Conservation (phyloP, 2,329 filamentous ascomycete species). For the Beauveria sp. region DNA sequence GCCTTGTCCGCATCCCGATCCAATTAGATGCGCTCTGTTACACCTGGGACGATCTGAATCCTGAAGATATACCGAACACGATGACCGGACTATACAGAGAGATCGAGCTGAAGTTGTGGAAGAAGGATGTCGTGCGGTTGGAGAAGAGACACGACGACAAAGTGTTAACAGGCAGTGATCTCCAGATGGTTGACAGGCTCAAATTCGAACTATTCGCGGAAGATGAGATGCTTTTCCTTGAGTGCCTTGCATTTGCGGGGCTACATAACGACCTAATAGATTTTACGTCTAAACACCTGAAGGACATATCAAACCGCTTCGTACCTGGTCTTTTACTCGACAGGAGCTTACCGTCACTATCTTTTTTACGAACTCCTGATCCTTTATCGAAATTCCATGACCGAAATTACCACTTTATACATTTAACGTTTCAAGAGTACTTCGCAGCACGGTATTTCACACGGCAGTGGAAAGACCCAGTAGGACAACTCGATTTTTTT, state of each 20-base stretch:
- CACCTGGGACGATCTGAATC: conserved; percentile 5
- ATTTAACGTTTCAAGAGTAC: background rate
- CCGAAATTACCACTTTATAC: no score
- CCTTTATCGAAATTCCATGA: no score
- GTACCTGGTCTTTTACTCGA: background rate
- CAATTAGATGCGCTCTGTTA: conserved; percentile 31
- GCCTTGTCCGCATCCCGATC: conserved; percentile 34
- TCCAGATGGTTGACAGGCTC: conserved; percentile 10
- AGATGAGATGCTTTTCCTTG: conserved; percentile 18
- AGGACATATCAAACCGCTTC: background rate
- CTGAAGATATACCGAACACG: conserved; percentile 18
- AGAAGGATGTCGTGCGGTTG: conserved; percentile 27
- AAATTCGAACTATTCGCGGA: conserved; percentile 2
- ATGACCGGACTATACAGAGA: conserved; percentile 29
- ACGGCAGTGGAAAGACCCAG: background rate
- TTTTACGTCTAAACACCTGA: conserved; percentile 16
- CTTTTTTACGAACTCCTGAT: background rate
- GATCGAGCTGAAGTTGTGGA: conserved; percentile 29
- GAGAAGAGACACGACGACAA: conserved; percentile 15
- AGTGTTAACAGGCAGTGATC: background rate
- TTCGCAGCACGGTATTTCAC: background rate
- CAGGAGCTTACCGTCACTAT: background rate
- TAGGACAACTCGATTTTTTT: background rate
- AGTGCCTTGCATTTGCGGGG: conserved; percentile 28
- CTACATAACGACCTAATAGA: conserved; percentile 25